Evolutionary conservation across 441 rosid genomes (phyloP), one percentile per base, ranked within the genome.

Genomic region (Syzygium syzygioides): DNA sequence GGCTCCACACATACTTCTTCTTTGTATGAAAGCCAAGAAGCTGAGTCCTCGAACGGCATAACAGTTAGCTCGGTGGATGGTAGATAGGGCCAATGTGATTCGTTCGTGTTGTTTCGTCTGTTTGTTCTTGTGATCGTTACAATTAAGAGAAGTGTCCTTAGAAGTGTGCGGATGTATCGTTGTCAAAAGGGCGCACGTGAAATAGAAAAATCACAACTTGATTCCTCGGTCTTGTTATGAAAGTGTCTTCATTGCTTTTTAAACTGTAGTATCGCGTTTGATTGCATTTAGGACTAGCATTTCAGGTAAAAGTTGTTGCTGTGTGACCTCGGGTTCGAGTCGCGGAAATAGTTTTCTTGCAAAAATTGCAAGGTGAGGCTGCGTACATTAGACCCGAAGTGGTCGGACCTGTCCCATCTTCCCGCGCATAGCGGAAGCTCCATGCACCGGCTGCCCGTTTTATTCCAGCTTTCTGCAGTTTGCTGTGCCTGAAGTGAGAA

Each of bases 51-150:
- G 30, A 93, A 89, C 55, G 89, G 90, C 86, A 15, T 91, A 15
- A 89, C 93, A 4, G 92, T 90, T 76, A 88, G 93, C 9, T 71
- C 57, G 88, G 56, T 86, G 28, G 87, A 45, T 9, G 94, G 93
- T 50, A 91, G 94, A 84, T 92, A 89, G 79, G 32, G 37, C 20
- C 71, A 64, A 64, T n/a, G 71, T 30, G 37, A 64, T 64, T 30
- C 37, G 25, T 64, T 64, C 20, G n/a, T 15, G 11, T 64, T 64
- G 20, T 14, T 64, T 64, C 20, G 37, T 64, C 20, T 15, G 11
- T n/a, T 64, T 30, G 71, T 30, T n/a, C 10, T 64, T 64, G 71
- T 30, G 11, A 64, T 62, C 34, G 14, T n/a, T n/a, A n/a, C 32
- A 62, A 62, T n/a, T n/a, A 62, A 62, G 34, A n/a, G 17, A 30